A percentile compares a stretch with the other conserved stretches of the same genome.
Evolutionary conservation across 805 yeast species (phyloP).

Genomic region (Saturnispora besseyi): DNA sequence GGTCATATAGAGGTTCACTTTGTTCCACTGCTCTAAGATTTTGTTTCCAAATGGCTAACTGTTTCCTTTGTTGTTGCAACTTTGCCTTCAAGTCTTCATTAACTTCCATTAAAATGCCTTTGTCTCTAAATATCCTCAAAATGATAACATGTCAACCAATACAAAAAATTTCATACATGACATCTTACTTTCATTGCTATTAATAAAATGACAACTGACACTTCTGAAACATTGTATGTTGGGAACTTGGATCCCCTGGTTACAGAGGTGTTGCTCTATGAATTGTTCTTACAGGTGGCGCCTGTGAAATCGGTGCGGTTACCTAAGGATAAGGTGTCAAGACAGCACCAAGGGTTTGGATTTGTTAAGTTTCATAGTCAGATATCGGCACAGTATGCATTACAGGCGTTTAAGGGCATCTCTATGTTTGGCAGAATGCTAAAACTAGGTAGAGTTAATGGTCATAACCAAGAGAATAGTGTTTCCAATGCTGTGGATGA

Average conservation of each 20-base stretch:
- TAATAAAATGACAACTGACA: background rate
- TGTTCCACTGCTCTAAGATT: background rate
- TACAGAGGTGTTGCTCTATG: conserved; percentile 64
- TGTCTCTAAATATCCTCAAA: background rate
- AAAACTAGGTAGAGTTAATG: conserved; percentile 42
- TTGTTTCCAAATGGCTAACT: background rate
- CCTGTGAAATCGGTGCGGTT: conserved; percentile 63
- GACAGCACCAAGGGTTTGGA: conserved; percentile 78
- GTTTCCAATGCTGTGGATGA: conserved; percentile 7
- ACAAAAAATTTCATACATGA: background rate
- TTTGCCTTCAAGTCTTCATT: background rate
- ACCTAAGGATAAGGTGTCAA: conserved; percentile 69
- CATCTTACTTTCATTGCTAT: background rate
- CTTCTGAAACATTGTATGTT: conserved; percentile 54
- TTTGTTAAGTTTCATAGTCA: conserved; percentile 61
- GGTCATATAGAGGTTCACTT: background rate
- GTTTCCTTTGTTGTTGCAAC: background rate
- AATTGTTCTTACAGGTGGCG: conserved; percentile 76
- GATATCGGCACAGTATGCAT: conserved; percentile 63
- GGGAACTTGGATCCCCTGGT: conserved; percentile 78
- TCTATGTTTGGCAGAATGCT: conserved; percentile 53
- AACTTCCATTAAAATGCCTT: background rate
- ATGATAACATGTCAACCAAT: background rate
- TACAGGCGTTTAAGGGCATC: conserved; percentile 49
- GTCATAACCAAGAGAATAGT: background rate